Evolutionary conservation across 163 green algal species (phyloP).

Genomic region (Chlamydomonas reinhardtii): DNA sequence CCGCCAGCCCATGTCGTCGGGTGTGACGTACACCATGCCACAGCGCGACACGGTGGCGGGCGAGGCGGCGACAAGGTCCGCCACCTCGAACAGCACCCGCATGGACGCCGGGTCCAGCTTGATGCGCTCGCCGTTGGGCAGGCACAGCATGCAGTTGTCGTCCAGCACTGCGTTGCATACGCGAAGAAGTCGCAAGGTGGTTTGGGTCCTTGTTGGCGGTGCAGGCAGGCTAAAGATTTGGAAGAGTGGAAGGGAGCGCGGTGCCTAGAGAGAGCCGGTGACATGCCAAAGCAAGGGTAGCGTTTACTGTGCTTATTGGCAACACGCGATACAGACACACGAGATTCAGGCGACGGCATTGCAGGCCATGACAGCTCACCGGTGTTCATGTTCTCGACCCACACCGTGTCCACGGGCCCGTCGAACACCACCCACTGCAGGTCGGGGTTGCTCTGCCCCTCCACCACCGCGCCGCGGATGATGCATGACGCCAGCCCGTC

Average conservation of each 20-base stretch:
- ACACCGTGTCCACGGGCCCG: slow-evolving; percentile 87
- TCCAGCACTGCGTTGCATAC: slow-evolving; percentile 83
- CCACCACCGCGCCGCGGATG: slow-evolving; percentile 67
- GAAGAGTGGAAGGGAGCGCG: too few species aligned
- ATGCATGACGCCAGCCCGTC: slow-evolving; percentile 79
- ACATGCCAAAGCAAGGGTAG: too few species aligned
- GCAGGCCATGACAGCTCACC: slow-evolving; percentile 15
- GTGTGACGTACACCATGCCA: slow-evolving; percentile 89
- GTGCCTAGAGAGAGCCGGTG: too few species aligned
- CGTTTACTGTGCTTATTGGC: too few species aligned
- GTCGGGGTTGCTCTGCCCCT: slow-evolving; percentile 43
- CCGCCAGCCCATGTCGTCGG: slow-evolving; percentile 78
- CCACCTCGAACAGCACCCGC: slow-evolving; percentile 90
- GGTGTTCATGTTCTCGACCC: slow-evolving; percentile 90
- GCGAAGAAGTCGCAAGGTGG: too few species aligned
- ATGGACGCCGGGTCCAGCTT: slow-evolving; percentile 82
- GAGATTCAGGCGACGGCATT: too few species aligned
- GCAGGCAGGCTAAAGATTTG: too few species aligned
- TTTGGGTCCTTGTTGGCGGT: too few species aligned
- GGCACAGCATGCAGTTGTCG: slow-evolving; percentile 77
- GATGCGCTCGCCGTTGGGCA: slow-evolving; percentile 65
- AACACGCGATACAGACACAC: too few species aligned
- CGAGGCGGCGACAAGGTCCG: slow-evolving; percentile 79
- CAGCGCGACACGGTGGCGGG: slow-evolving; percentile 80
- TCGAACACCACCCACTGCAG: slow-evolving; percentile 88